These are phyloP conservation scores for Trichoderma cornu-damae DNA, from an alignment of 2,329 filamentous ascomycete genomes.

Conservation along the genomic window DNA sequence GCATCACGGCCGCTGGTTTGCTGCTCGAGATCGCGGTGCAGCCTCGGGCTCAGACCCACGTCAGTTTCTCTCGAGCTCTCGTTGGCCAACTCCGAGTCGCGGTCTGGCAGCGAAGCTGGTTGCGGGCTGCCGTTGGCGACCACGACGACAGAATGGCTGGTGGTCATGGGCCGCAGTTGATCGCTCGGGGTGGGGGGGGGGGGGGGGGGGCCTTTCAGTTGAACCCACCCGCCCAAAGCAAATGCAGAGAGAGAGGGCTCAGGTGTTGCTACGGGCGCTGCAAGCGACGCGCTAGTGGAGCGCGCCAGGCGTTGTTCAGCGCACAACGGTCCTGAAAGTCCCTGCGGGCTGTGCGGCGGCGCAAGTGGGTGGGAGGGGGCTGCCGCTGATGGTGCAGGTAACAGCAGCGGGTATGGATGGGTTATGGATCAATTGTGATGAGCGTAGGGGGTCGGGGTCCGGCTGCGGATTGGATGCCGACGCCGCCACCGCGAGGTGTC, in stretches of 20 bases:
- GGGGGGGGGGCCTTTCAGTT: no score
- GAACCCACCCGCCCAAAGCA: conserved; percentile 9
- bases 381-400: background rate
- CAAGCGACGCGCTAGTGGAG: conserved; percentile 12
- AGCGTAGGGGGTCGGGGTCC: background rate
- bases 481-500: conserved; percentile 5
- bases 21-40: conserved; percentile 12
- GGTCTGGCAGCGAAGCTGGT: conserved; percentile 11
- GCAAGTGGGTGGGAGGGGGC: conserved; percentile 4
- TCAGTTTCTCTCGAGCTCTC: conserved; percentile 11
- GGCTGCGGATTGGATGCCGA: conserved; percentile 8
- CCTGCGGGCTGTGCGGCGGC: conserved; percentile 9
- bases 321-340: conserved; percentile 10
- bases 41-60: conserved; percentile 14
- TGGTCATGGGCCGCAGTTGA: conserved; percentile 18
- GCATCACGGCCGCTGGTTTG: conserved; percentile 13
- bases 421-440: no score
- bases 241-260: background rate
- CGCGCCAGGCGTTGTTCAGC: conserved; percentile 14
- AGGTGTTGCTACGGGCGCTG: conserved; percentile 6
- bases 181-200: conserved; percentile 2
- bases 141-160: conserved; percentile 19
- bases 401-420: background rate
- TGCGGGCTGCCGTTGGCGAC: conserved; percentile 16
- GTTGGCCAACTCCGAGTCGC: conserved; percentile 15